phyloP scores from a whole-genome alignment of 139 green algal species.

The Penium margaritaceum region DNA sequence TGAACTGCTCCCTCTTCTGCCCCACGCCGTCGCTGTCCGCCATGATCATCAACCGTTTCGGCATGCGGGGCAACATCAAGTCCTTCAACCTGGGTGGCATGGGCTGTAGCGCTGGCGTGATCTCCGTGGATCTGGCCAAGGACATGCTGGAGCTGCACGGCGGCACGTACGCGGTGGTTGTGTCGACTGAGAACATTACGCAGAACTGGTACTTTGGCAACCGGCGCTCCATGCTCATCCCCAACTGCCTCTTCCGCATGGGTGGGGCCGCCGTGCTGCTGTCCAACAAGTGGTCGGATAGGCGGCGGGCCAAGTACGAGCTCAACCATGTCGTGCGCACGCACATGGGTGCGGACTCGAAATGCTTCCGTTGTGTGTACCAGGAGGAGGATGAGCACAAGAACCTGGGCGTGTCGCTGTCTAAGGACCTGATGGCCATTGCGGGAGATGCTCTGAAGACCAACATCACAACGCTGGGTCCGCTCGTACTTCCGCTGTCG shows the following conservation, averaged over 20 bases:
- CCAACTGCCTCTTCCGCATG: slow-evolving; percentile 93
- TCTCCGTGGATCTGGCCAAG: slow-evolving; percentile 76
- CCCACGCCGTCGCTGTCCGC: slow-evolving; percentile 83
- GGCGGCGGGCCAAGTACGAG: slow-evolving; percentile 73
- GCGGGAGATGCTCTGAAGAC: slow-evolving; percentile 73
- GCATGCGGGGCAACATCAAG: slow-evolving; percentile 80
- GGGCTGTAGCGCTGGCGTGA: slow-evolving; percentile 82
- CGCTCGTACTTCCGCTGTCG: slow-evolving; percentile 82
- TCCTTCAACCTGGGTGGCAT: slow-evolving; percentile 95
- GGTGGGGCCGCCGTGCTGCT: slow-evolving; percentile 85
- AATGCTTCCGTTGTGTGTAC: slow-evolving; percentile 77
- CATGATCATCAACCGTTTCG: slow-evolving; percentile 94
- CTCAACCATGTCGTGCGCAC: slow-evolving; percentile 76
- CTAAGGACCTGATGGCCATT: slow-evolving; percentile 86
- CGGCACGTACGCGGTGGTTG: slow-evolving; percentile 64
- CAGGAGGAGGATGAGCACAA: slow-evolving; percentile 51
- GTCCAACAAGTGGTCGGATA: slow-evolving; percentile 69
- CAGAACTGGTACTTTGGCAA: slow-evolving; percentile 93
- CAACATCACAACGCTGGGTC: slow-evolving; percentile 94
- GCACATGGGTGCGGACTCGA: slow-evolving; percentile 82
- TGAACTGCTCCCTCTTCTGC: slow-evolving; percentile 97
- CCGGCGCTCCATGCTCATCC: slow-evolving; percentile 87
- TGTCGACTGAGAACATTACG: slow-evolving; percentile 96
- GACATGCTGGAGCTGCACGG: slow-evolving; percentile 69
- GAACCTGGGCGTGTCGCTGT: slow-evolving; percentile 66